Evolutionary conservation across 192 early-diverging fungal species (phyloP).

Genomic region (Podila verticillata): DNA sequence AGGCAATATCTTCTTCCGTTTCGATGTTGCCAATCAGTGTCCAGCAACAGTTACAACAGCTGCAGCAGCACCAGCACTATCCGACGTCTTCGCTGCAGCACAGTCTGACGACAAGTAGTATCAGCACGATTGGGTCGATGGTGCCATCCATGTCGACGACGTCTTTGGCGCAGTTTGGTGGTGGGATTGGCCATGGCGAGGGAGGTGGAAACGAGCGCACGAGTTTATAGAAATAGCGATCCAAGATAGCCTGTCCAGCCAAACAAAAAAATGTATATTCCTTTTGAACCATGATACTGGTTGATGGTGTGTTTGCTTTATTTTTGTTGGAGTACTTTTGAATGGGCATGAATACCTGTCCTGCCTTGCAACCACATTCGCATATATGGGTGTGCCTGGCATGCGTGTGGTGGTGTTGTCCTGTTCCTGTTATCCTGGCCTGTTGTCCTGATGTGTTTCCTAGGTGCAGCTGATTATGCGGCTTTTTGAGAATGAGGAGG

Average conservation of each 20-base stretch:
- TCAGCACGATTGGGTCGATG: conserved; percentile 32
- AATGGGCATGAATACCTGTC: no score
- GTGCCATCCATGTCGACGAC: conserved; percentile 12
- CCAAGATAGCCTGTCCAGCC: not conserved
- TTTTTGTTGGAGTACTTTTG: no score
- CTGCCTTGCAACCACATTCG: no score
- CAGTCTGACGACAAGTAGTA: conserved; percentile 34
- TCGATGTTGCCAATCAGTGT: not conserved
- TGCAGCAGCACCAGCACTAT: conserved; percentile 34
- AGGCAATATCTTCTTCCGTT: not conserved
- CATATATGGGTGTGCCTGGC: no score
- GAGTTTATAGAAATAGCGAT: not conserved
- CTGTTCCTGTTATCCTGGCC: no score
- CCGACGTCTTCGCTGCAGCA: conserved; percentile 34
- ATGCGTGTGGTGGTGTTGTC: no score
- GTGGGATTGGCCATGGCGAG: no score
- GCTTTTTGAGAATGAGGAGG: no score
- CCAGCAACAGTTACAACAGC: conserved; percentile 27
- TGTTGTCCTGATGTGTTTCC: no score
- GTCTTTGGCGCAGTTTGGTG: conserved; percentile 7
- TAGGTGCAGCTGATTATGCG: no score
- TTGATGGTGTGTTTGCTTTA: no score
- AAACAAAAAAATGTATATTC: not conserved
- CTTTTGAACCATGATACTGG: no score
- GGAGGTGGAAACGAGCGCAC: not conserved